Evolutionary conservation across 1,139 yeast genomes (phyloP).

Genomic region (Saccharomyces pastorianus): DNA sequence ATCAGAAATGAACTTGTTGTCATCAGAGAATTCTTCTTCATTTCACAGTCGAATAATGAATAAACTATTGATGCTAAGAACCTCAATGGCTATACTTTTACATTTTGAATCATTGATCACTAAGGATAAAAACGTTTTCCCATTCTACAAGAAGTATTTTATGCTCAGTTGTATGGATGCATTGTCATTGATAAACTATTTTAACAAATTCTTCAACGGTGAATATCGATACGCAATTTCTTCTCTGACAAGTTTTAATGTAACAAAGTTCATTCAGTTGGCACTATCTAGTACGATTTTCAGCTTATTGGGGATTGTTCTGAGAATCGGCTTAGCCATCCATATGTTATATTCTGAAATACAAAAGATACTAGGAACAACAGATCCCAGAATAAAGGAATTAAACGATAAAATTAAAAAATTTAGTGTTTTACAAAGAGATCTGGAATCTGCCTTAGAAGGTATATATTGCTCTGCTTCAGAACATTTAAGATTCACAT

Average conservation of each 20-base stretch:
- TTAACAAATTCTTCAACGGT: slow-evolving; percentile 11
- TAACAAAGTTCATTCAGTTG: slow-evolving; percentile 24
- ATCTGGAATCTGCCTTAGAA: slow-evolving; percentile 19
- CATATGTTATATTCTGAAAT: slow-evolving; percentile 13
- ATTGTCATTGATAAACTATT: slow-evolving; percentile 9
- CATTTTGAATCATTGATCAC: slow-evolving; percentile 16
- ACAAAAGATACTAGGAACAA: slow-evolving; percentile 4
- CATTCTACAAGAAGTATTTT: slow-evolving; percentile 15
- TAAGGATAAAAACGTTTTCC: slow-evolving; percentile 8
- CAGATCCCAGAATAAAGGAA: slow-evolving; percentile 4
- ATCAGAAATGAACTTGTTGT: slow-evolving; percentile 5
- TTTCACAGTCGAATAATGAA: slow-evolving; percentile 14
- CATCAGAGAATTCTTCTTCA: slow-evolving; percentile 7
- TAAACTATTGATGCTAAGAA: slow-evolving; percentile 14
- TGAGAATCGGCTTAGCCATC: slow-evolving; percentile 23
- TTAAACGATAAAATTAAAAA: slow-evolving; percentile 18
- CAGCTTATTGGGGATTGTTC: slow-evolving; percentile 20
- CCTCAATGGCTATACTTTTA: slow-evolving; percentile 17
- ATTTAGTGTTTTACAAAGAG: slow-evolving; percentile 11
- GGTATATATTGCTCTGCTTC: slow-evolving; percentile 21
- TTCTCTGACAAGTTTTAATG: slow-evolving; percentile 12
- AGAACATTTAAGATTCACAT: slow-evolving; percentile 24
- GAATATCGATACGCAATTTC: slow-evolving; percentile 9
- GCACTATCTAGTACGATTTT: slow-evolving; percentile 25
- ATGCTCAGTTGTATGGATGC: slow-evolving; percentile 12